phyloP scores from a whole-genome alignment of 129 eudicot genomes.

The Helianthus tuberosus region DNA sequence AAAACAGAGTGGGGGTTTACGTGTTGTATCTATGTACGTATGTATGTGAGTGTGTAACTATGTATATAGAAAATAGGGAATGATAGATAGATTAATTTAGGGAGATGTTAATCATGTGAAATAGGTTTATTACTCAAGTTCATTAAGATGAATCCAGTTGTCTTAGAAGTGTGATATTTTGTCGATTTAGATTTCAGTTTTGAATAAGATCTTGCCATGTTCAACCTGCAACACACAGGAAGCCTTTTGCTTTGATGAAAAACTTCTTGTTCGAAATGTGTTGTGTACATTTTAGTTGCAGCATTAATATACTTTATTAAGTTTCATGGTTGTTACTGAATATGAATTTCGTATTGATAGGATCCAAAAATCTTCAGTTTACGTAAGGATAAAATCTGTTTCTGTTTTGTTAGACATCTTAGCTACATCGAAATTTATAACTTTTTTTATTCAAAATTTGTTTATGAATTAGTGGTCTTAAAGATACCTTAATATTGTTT shows the following conservation, averaged over 20 bases:
- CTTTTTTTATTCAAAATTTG: background rate
- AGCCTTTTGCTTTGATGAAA: background rate
- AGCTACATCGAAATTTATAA: background rate
- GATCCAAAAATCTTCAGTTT: background rate
- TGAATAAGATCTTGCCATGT: background rate
- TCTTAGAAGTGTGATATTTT: background rate
- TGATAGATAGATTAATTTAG: background rate
- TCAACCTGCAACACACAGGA: background rate
- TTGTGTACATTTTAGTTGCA: background rate
- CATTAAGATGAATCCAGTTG: background rate
- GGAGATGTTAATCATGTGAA: constrained; percentile 8
- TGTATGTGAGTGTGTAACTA: background rate
- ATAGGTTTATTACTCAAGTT: background rate
- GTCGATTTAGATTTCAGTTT: background rate
- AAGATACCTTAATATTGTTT: background rate
- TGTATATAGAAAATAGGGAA: background rate
- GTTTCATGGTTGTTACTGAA: constrained; percentile 8
- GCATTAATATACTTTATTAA: background rate
- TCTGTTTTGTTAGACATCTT: background rate
- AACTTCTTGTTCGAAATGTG: background rate
- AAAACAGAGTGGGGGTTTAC: constrained; percentile 1
- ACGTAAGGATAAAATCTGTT: constrained; percentile 14
- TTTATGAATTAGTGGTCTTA: background rate
- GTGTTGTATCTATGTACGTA: background rate
- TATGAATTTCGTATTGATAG: background rate